Evolutionary conservation across 2,329 filamentous ascomycete genomes (phyloP), one percentile per base, ranked within the genome.

Genomic region (Claviceps cyperi): DNA sequence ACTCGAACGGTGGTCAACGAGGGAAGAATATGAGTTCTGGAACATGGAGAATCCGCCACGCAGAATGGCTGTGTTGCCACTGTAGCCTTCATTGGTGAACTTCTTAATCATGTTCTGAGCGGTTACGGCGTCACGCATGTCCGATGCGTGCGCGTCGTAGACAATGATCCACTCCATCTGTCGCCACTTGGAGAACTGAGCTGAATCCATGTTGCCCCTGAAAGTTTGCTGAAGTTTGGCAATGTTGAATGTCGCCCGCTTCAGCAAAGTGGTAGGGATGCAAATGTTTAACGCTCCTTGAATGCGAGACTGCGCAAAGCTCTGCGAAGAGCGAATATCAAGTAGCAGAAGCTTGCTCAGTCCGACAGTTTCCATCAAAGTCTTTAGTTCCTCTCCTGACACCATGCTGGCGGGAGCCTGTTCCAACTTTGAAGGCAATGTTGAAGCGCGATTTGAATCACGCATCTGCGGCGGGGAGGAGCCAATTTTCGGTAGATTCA

Each of bases 91-190:
- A 49, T 76, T 82, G 1, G 80, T 80, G 59, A 98, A 98, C 62
- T 98, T 98, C 64, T 90, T 94, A 22, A 96, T 76, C 54, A 92
- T 94, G 63, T 94, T 94, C 56, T 87, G 72, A 24, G 89, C 84
- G 5, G 84, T 80, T 1, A 78, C 70, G 0, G 90, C 86, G 63
- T 98, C 92, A 55, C 89, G 87, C 60, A 83, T 75, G 51, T 90
- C 81, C 0, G 77, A 71, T 0, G 90, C 92, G 49, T 76, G 77
- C 15, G 80, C 77, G 63, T 97, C 92, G 60, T 97, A 97, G 0
- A 94, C 87, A 38, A 97, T 74, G 19, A 98, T 87, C 60, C 82
- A 78, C 52, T 80, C 81, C 57, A 81, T 81, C 7, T 78, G 74
- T 51, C 71, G 76, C 92, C 92, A 97, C 38, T 74, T 74, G 17